phyloP scores from a whole-genome alignment of 2,329 filamentous ascomycete species.

The Ascochyta fabae region DNA sequence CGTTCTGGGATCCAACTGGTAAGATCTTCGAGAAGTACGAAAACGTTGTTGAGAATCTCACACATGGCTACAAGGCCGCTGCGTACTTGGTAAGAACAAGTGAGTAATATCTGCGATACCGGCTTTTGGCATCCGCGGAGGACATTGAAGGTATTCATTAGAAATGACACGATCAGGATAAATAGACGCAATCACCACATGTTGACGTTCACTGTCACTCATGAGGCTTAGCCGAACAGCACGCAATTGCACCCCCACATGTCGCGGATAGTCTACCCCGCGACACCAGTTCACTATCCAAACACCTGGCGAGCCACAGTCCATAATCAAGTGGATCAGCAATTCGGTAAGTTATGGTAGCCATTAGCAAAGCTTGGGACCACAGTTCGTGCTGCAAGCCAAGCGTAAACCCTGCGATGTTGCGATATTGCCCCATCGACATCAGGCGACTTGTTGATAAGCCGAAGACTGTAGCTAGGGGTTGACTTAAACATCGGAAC shows the following conservation, averaged over 20 bases:
- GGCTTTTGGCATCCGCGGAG: background rate
- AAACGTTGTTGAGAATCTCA: background rate
- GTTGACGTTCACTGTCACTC: slow-evolving; percentile 4
- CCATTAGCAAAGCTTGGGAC: slow-evolving; percentile 3
- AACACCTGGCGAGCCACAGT: background rate
- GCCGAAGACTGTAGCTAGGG: background rate
- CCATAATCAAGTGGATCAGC: background rate
- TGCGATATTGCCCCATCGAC: slow-evolving; percentile 5
- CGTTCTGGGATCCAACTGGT: too few relatives aligned
- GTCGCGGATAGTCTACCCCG: slow-evolving; percentile 10
- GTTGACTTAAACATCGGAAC: background rate
- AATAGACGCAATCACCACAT: background rate
- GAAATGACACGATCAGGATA: background rate
- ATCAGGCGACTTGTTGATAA: background rate
- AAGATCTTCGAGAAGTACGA: background rate
- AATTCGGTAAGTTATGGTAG: background rate
- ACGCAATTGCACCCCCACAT: slow-evolving; percentile 16
- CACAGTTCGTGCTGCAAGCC: background rate
- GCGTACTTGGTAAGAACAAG: background rate
- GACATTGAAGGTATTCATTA: background rate
- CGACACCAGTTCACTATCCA: background rate
- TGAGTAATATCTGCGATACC: background rate
- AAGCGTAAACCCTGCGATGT: slow-evolving; percentile 6
- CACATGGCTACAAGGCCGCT: background rate
- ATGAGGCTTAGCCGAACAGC: background rate